Evolutionary conservation across 495 filamentous ascomycete genomes (phyloP).

Genomic region (Thozetella sp.): DNA sequence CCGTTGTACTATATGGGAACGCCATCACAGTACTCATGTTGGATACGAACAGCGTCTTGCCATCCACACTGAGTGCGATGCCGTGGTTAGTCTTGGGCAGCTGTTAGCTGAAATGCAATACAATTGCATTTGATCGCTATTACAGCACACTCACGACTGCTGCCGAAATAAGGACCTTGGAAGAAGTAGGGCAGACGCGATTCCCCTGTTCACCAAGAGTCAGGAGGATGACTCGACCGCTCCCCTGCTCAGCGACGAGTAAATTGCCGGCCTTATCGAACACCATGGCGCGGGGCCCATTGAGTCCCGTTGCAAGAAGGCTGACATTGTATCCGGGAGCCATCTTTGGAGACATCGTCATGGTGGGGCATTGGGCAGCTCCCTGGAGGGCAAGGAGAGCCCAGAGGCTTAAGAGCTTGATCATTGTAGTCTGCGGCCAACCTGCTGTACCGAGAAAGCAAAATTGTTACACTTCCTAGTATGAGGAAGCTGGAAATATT

Average conservation of each 20-base stretch:
- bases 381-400: conserved; percentile 6
- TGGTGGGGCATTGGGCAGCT: conserved; percentile 14
- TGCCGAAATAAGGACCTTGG: conserved; percentile 36
- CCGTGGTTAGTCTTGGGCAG: conserved; percentile 60
- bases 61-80: conserved; percentile 58
- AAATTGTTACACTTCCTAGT: too few species aligned
- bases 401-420: not conserved
- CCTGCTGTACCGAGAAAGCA: not conserved
- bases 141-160: conserved; percentile 31
- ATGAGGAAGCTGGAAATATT: too few species aligned
- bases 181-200: conserved; percentile 44
- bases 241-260: conserved; percentile 53
- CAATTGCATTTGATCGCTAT: not conserved
- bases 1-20: conserved; percentile 57
- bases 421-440: not conserved
- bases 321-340: conserved; percentile 53
- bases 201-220: conserved; percentile 47
- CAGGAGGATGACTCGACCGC: conserved; percentile 46
- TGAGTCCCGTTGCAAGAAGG: conserved; percentile 52
- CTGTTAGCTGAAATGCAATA: not conserved
- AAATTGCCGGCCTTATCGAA: conserved; percentile 60
- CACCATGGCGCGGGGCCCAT: conserved; percentile 50
- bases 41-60: conserved; percentile 64
- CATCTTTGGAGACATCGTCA: conserved; percentile 32
- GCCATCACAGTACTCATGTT: conserved; percentile 51